Base-by-base conservation (phyloP, 208 protist genomes). In the Pavlovales sp. region DNA sequence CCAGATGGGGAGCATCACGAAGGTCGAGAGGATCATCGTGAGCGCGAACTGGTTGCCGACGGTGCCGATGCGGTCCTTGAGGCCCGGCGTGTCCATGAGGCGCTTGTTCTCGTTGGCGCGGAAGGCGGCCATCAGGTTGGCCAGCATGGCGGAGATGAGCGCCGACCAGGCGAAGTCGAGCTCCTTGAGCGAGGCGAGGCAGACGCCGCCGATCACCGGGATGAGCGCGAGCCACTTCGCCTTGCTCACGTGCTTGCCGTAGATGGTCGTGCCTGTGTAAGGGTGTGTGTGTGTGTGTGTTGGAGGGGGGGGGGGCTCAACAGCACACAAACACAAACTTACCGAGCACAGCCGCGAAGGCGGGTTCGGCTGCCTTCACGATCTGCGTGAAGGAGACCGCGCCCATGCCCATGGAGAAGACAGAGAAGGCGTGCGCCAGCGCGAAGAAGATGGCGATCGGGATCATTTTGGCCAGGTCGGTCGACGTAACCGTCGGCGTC, bases 51-150 rank as follows among this genome's bases (percentile, higher is more conserved):
- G 90, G 86, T 91, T 91, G 85, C 90, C 90, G 26, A 88, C 79
- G 26, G 88, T 84, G 8, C 79, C 90, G 57, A 91, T 81, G 26
- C 90, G 84, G 83, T 89, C 86, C 76, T 75, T 85, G 47, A 91
- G 86, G 39, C 89, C 89, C 14, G 89, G 41, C 14, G 89, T 88
- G 67, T 78, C 75, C 89, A 91, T 91, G 30, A 91, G 79, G 84
- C 86, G 84, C 75, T 80, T 76, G 89, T 91, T 91, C 89, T 91
- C 89, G 57, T 91, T 87, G 47, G 79, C 42, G 83, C 86, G 86
- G 89, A 91, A 91, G 46, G 89, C 89, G 40, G 89, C 89, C 36
- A 91, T 81, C 0, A 91, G 30, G 78, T 91, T 91, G 84, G 89
- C 89, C n/a, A 91, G 7, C 40, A 67, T 84, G 18, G 89, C 89